Evolutionary conservation across 129 eudicot genomes (phyloP), one percentile per base, ranked within the genome.

Genomic region (Scalesia atractyloides): DNA sequence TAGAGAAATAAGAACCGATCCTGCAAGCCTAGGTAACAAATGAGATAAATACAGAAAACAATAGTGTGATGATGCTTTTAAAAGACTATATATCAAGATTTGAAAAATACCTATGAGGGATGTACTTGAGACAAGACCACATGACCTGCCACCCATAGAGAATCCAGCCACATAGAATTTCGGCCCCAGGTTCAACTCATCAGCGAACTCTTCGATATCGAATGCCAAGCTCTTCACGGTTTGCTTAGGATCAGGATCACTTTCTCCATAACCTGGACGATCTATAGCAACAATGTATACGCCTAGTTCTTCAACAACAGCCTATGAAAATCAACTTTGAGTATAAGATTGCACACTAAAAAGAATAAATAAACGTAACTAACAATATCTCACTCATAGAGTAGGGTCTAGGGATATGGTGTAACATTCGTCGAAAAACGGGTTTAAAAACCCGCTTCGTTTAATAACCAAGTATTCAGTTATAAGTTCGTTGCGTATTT

Each of bases 191-290:
- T 68, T 84, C 73, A 91, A 73, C 51, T 88, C 80, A 81, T 91
- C 97, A 24, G 88, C 97, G 24, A 91, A 76, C 79, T 86, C 89
- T 66, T 91, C 90, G 11, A 88, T 80, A 69, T 91, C 97, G 34
- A 73, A 69, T 5, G 95, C 80, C 50, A 69, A 49, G 71, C 90
- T 91, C 68, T 84, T 88, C 9, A 64, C 46, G 2, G 88, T 85
- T 64, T 60, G 76, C 4, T 78, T 75, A 11, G 95, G 95, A 46
- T 87, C 66, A 44, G 95, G 95, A 39, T 91, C 95, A 59, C 97
- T 91, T 76, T 91, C 89, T 72, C 95, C 95, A 81, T 91, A 91
- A 41, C 97, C 97, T n/a, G 93, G 87, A 20, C 91, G 66, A 52
- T 91, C 97, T 70, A 84, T 69, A 41, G 90, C 73, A 60, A 91